Percentiles rank a stretch among this genome's conserved stretches.
These are phyloP conservation scores for Schizophyllum commune DNA, from an alignment of 1,284 basidiomycete genomes.

Conservation along the genomic window DNA sequence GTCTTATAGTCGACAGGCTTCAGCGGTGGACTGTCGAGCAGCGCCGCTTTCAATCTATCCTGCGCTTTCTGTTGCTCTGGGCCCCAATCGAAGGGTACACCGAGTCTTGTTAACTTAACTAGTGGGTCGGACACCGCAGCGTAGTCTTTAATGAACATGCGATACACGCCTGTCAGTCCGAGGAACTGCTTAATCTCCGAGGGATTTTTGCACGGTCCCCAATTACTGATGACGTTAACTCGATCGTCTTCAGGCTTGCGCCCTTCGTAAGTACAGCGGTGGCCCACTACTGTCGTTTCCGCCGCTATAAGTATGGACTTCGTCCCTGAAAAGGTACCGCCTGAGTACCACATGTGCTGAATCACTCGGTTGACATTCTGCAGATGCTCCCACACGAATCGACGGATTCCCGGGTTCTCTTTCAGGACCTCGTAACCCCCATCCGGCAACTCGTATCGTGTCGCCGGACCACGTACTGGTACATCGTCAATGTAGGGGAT, in stretches of 20 bases:
- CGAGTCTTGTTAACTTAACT: constrained; percentile 19
- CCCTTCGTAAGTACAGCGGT: constrained; percentile 20
- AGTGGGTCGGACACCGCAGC: constrained; percentile 17
- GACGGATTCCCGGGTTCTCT: constrained; percentile 15
- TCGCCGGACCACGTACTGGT: constrained; percentile 14
- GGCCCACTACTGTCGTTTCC: constrained; percentile 17
- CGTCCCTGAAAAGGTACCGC: constrained; percentile 18
- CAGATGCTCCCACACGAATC: constrained; percentile 21
- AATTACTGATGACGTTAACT: constrained; percentile 16
- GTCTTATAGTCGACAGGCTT: constrained; percentile 25
- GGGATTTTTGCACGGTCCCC: constrained; percentile 17
- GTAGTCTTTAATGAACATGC: constrained; percentile 24
- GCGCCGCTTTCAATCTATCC: constrained; percentile 20
- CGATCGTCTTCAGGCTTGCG: constrained; percentile 16
- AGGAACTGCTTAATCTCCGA: constrained; percentile 22
- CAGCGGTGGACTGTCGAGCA: constrained; percentile 16
- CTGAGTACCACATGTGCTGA: constrained; percentile 19
- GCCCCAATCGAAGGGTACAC: constrained; percentile 18
- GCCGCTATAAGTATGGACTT: constrained; percentile 18
- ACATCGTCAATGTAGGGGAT: constrained; percentile 22
- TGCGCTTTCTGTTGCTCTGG: constrained; percentile 14
- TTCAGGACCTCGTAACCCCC: constrained; percentile 16
- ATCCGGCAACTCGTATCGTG: constrained; percentile 13
- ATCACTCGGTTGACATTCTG: constrained; percentile 19
- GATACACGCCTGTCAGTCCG: constrained; percentile 18